Percentiles rank a stretch among this genome's conserved stretches.
Conservation (phyloP, 169 alveolate genomes). For the Eimeria zaria region DNA sequence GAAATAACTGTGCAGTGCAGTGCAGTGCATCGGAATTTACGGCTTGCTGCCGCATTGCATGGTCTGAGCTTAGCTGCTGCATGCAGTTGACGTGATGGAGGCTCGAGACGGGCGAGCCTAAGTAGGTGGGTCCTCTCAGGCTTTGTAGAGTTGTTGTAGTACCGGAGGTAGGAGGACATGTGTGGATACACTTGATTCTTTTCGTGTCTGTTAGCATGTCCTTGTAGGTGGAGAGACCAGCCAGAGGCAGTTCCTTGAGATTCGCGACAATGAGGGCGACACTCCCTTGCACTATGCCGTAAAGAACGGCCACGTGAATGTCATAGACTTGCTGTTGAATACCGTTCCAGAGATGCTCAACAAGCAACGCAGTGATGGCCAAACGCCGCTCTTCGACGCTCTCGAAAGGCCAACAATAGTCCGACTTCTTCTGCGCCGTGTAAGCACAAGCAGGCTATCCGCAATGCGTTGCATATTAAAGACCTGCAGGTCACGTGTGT, state of each 20-base stretch:
- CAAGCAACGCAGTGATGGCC: constrained; percentile 8
- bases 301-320: constrained; percentile 50
- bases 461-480: background rate
- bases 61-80: background rate
- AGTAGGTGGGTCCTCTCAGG: background rate
- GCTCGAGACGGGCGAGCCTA: background rate
- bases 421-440: constrained; percentile 23
- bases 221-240: constrained; percentile 31
- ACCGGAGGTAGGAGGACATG: background rate
- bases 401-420: constrained; percentile 23
- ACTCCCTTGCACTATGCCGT: constrained; percentile 70
- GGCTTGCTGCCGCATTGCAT: too few species aligned
- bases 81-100: background rate
- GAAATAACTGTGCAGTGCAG: background rate
- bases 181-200: background rate
- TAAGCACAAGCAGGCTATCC: background rate
- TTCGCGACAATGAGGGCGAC: constrained; percentile 57
- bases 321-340: constrained; percentile 26
- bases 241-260: constrained; percentile 28
- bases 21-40: too few species aligned
- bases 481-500: background rate
- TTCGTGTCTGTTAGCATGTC: background rate
- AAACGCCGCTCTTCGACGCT: constrained; percentile 62
- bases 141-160: background rate
- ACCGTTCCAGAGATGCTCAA: constrained; percentile 33